These are phyloP conservation scores for Fusarium agapanthi DNA, from an alignment of 2,329 filamentous ascomycete genomes.

Conservation along the genomic window DNA sequence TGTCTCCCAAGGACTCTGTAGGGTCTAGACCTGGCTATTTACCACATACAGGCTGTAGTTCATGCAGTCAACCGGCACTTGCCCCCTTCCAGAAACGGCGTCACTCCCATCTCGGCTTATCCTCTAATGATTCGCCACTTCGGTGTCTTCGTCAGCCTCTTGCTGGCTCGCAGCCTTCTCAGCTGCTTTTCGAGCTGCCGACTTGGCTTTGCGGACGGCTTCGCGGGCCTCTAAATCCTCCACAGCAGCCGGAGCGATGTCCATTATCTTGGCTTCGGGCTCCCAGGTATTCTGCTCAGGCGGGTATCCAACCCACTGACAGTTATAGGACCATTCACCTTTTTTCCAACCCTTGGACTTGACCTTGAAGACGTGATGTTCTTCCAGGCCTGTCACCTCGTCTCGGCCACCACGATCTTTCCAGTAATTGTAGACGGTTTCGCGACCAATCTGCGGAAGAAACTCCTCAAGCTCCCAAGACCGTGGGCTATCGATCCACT, in stretches of 20 bases:
- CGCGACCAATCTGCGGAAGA: fast-evolving
- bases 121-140: fast-evolving
- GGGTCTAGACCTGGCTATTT: not conserved
- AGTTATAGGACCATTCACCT: not conserved
- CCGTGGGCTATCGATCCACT: not conserved
- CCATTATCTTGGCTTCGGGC: not conserved
- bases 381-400: not conserved
- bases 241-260: not conserved
- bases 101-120: fast-evolving
- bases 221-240: not conserved
- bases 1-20: fast-evolving
- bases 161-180: fast-evolving
- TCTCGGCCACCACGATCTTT: not conserved
- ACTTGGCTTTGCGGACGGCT: fast-evolving
- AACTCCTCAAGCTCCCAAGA: not conserved
- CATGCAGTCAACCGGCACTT: not conserved
- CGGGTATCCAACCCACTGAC: not conserved
- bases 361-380: not conserved
- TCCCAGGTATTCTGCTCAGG: not conserved
- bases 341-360: not conserved
- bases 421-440: not conserved
- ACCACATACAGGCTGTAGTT: not conserved
- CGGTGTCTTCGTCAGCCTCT: fast-evolving
- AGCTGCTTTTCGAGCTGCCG: not conserved
- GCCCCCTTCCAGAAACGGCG: fast-evolving